Evolutionary conservation across 2,329 filamentous ascomycete genomes (phyloP).

Genomic region (Fusarium tjaetaba): DNA sequence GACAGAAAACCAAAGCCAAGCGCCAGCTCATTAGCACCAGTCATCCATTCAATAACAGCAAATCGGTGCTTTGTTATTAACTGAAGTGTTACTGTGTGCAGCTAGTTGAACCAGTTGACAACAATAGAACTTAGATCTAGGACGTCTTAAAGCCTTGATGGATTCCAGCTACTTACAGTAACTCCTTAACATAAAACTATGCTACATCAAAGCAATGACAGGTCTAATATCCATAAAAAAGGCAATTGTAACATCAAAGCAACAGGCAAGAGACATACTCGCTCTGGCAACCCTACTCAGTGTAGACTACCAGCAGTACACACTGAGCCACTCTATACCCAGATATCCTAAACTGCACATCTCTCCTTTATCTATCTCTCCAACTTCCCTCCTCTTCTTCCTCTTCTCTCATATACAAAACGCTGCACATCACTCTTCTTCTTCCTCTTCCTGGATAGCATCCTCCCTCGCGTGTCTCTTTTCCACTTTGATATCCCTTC

Average conservation of each 20-base stretch:
- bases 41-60: background rate
- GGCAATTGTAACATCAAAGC: background rate
- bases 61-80: background rate
- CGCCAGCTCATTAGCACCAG: no score
- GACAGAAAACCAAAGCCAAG: background rate
- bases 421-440: background rate
- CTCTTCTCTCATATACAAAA: fast-evolving
- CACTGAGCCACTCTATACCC: background rate
- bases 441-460: background rate
- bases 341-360: background rate
- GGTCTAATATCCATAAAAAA: no score
- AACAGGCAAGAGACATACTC: background rate
- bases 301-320: background rate
- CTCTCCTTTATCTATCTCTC: background rate
- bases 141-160: background rate
- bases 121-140: background rate
- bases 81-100: fast-evolving
- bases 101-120: background rate
- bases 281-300: background rate
- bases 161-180: background rate
- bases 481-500: background rate
- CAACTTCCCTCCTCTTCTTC: background rate
- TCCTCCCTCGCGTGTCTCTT: background rate
- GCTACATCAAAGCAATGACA: background rate
- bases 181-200: background rate